Base-by-base conservation (phyloP, 495 filamentous ascomycete genomes). In the Lophiotrema nucula region DNA sequence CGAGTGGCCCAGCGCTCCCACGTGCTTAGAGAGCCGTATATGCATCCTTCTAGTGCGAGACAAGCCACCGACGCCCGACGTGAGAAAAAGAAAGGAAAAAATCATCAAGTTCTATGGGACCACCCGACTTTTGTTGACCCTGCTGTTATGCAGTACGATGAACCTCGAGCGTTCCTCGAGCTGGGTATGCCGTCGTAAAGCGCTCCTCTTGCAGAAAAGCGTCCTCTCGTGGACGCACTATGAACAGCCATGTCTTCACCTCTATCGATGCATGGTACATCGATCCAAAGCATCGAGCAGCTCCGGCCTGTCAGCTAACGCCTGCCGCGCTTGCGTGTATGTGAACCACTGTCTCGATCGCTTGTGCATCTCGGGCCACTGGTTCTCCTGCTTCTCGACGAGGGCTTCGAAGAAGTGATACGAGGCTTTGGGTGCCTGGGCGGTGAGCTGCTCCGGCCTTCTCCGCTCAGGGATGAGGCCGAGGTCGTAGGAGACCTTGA, bases 321-420 rank as follows among this genome's bases (percentile, higher is more conserved):
- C 86, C 57, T 83, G 79, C 50, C 79, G 81, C n/a, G 95, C 93
- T 71, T 92, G 82, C 47, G 80, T 72, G 70, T 88, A 97, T 12
- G 83, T 81, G 69, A 96, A 86, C 93, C 93, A 98, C 69, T 87
- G 82, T 50, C 95, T 84, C 70, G 81, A 83, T 57, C 93, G 81
- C 77, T 96, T 96, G 72, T 95, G 81, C 82, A 82, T 88, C 78
- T 98, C 93, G 3, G 93, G 93, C 93, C 93, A 98, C 49, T 90
- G 81, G 8, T 71, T 73, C 70, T 95, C 89, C 74, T 95, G 87
- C 56, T 83, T 82, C 62, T 88, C 81, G 58, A 97, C 92, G 15
- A 77, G 83, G 60, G 84, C 90, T 70, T 97, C 88, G 70, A 89
- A 96, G 73, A 96, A 96, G 47, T 88, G 87, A 70, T 92, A 96